phyloP scores from a whole-genome alignment of 2,329 filamentous ascomycete species.

The Elsinoe fawcettii region DNA sequence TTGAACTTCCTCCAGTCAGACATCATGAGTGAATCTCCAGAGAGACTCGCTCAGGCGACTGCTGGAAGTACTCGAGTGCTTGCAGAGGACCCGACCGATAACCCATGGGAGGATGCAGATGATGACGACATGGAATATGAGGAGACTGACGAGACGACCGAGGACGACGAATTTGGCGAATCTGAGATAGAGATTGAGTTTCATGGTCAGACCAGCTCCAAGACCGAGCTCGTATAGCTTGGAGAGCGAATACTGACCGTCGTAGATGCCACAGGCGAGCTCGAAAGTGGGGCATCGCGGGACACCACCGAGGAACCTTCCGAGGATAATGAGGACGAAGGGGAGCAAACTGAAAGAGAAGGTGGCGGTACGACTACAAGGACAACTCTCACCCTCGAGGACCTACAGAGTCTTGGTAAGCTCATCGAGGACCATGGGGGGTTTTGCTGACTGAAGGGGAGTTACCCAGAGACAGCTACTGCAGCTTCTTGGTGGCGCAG shows the following conservation, averaged over 20 bases:
- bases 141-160: slow-evolving; percentile 35
- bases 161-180: slow-evolving; percentile 29
- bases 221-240: slow-evolving; percentile 23
- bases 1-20: neutral
- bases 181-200: slow-evolving; percentile 32
- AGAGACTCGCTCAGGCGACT: neutral
- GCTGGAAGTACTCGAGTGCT: neutral
- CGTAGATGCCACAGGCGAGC: slow-evolving; percentile 36
- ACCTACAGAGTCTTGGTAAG: slow-evolving; percentile 22
- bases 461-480: slow-evolving; percentile 46
- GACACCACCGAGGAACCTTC: slow-evolving; percentile 28
- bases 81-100: slow-evolving; percentile 3
- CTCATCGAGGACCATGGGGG: neutral
- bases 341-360: slow-evolving; percentile 31
- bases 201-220: slow-evolving; percentile 26
- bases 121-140: slow-evolving; percentile 49
- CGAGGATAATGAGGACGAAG: slow-evolving; percentile 26
- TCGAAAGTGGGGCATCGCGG: slow-evolving; percentile 34
- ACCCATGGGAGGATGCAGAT: slow-evolving; percentile 20
- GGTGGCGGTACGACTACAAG: slow-evolving; percentile 9
- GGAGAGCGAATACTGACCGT: slow-evolving; percentile 30
- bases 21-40: slow-evolving; percentile 1
- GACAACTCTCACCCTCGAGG: slow-evolving; percentile 10
- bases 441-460: slow-evolving; percentile 22
- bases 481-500: slow-evolving; percentile 46